phyloP scores from a whole-genome alignment of 2,329 filamentous ascomycete genomes.

The Ceratocystis smalleyi region DNA sequence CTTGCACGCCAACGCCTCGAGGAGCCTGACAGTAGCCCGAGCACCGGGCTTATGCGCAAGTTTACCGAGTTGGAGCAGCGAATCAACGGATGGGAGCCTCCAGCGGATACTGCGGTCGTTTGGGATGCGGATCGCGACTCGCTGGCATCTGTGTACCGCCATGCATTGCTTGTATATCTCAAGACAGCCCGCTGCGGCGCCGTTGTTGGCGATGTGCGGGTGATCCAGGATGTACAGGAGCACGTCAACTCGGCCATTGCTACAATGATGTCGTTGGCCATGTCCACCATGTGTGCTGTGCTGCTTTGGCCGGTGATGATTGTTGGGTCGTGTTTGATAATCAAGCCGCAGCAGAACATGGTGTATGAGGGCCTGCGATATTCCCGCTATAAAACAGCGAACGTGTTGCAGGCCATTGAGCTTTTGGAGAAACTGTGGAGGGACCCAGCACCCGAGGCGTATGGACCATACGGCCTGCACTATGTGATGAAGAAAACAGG shows the following conservation, averaged over 20 bases:
- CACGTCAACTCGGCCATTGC: constrained; percentile 15
- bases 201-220: constrained; percentile 10
- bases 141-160: constrained; percentile 15
- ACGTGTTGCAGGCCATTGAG: constrained; percentile 16
- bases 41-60: neutral
- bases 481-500: constrained; percentile 17
- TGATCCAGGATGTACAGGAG: constrained; percentile 16
- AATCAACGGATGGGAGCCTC: constrained; percentile 13
- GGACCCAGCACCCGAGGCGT: constrained; percentile 15
- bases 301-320: constrained; percentile 16
- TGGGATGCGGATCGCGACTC: constrained; percentile 16
- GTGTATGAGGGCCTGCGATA: constrained; percentile 16
- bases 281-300: constrained; percentile 15
- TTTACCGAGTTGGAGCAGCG: constrained; percentile 13
- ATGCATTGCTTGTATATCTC: constrained; percentile 12
- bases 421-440: constrained; percentile 15
- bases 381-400: constrained; percentile 16
- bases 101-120: constrained; percentile 5
- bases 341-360: constrained; percentile 16
- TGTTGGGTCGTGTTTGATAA: constrained; percentile 15
- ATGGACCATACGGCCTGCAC: constrained; percentile 16
- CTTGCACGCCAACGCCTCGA: constrained; percentile 14
- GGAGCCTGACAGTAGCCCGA: constrained; percentile 11
- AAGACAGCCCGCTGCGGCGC: constrained; percentile 13
- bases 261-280: constrained; percentile 16